Conservation (phyloP, 2,329 filamentous ascomycete species). For the Nigrospora oryzae region DNA sequence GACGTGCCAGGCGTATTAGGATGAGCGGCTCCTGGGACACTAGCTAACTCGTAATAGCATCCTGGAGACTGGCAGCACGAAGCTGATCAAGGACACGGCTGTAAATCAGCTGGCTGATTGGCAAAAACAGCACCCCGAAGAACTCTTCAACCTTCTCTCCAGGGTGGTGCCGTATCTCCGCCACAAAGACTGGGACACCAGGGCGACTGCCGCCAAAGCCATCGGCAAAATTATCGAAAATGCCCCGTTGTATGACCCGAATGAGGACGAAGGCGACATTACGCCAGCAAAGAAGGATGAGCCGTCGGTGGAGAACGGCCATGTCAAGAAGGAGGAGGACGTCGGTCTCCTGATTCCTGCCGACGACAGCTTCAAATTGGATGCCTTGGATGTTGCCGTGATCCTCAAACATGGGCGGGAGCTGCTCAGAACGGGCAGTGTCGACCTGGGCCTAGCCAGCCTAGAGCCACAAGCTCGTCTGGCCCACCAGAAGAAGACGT, state of each 20-base stretch:
- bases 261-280: slow-evolving; percentile 56
- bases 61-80: slow-evolving; percentile 94
- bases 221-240: slow-evolving; percentile 91
- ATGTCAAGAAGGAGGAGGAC: slow-evolving; percentile 55
- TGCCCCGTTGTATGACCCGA: slow-evolving; percentile 82
- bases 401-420: slow-evolving; percentile 80
- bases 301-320: slow-evolving; percentile 26
- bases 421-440: slow-evolving; percentile 74
- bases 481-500: slow-evolving; percentile 81
- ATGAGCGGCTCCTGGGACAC: too few species aligned
- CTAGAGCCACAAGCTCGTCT: slow-evolving; percentile 77
- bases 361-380: slow-evolving; percentile 62
- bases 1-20: too few species aligned
- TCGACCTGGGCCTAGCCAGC: slow-evolving; percentile 76
- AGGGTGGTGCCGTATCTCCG: slow-evolving; percentile 91
- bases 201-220: slow-evolving; percentile 86
- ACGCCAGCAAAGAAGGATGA: slow-evolving; percentile 33
- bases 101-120: slow-evolving; percentile 95
- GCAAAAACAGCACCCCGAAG: slow-evolving; percentile 95
- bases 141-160: slow-evolving; percentile 90
- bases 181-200: slow-evolving; percentile 94
- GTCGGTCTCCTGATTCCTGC: slow-evolving; percentile 36
- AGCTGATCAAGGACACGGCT: slow-evolving; percentile 91
- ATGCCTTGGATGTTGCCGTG: slow-evolving; percentile 66
- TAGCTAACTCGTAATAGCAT: slow-evolving; percentile 45